Base-by-base conservation (phyloP, 108 stramenopile genomes). In the Parmales sp. region DNA sequence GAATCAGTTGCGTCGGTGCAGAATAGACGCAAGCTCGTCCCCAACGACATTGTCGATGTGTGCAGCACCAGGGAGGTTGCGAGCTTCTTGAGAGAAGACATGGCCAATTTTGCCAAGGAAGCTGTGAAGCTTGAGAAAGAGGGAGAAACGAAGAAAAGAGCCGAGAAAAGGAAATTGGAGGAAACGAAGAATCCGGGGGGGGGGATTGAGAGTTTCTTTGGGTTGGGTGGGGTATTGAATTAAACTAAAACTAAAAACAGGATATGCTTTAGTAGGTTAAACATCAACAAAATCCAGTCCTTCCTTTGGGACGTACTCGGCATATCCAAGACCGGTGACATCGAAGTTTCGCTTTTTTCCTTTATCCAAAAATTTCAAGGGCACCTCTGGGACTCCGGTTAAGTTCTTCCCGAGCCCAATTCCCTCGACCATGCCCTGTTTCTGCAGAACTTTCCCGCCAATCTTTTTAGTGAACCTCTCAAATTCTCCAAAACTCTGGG, bases 21-120 rank as follows among this genome's bases (percentile, higher is more conserved):
- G 48, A 90, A 93, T 67, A 79, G 88, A 22, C 64, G 91, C 19
- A 89, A 84, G 44, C 46, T 93, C 2, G 23, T 85, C 8, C 80
- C 86, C 2, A 78, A 80, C 0, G 91, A 93, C 74, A 77, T 93
- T 9, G 82, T 86, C 36, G 77, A 83, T 41, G 88, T 90, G 2
- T 88, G 86, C 65, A 45, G 70, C 2, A 70, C 83, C 7, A 84
- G 84, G 26, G 85, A 86, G 39, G 76, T 68, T 25, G 86, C 87
- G 66, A 63, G 77, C 48, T 89, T 91, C 79, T 48, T 91, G 43
- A 73, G 77, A 39, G 84, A 86, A 8, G 88, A 92, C 69, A 48
- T 88, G 20, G 50, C 71, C 34, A 76, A 75, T 37, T 69, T 81
- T 64, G 23, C 31, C 9, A 70, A 63, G 25, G 19, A 19, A 19